phyloP scores from a whole-genome alignment of 2,329 filamentous ascomycete species.

The Aspergillus arachidicola region DNA sequence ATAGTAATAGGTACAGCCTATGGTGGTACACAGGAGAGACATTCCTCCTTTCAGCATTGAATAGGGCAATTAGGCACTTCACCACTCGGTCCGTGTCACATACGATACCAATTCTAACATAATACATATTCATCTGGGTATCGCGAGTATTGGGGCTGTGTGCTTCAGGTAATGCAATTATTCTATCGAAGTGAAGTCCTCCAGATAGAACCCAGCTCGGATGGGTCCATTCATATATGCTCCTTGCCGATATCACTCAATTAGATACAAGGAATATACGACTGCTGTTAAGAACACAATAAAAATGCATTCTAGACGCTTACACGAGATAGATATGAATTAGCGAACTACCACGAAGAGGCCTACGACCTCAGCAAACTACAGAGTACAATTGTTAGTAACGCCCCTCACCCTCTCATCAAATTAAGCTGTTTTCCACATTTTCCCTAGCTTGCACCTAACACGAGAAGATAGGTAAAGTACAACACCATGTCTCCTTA shows the following conservation, averaged over 20 bases:
- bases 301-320: background rate
- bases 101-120: background rate
- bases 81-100: background rate
- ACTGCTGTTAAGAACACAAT: background rate
- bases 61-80: no score
- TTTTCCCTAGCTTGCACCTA: background rate
- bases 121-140: background rate
- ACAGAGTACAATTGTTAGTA: conserved; percentile 1
- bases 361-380: background rate
- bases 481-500: conserved; percentile 18
- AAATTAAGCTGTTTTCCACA: background rate
- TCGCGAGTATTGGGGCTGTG: background rate
- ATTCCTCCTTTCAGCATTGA: background rate
- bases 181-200: no score
- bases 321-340: background rate
- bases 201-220: no score
- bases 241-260: background rate
- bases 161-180: background rate
- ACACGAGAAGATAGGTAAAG: background rate
- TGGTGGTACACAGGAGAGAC: no score
- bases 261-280: background rate
- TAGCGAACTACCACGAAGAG: background rate
- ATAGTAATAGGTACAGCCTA: background rate
- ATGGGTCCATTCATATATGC: no score
- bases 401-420: background rate